Evolutionary conservation across 2,329 filamentous ascomycete species (phyloP).

Genomic region (Penicillium palitans): DNA sequence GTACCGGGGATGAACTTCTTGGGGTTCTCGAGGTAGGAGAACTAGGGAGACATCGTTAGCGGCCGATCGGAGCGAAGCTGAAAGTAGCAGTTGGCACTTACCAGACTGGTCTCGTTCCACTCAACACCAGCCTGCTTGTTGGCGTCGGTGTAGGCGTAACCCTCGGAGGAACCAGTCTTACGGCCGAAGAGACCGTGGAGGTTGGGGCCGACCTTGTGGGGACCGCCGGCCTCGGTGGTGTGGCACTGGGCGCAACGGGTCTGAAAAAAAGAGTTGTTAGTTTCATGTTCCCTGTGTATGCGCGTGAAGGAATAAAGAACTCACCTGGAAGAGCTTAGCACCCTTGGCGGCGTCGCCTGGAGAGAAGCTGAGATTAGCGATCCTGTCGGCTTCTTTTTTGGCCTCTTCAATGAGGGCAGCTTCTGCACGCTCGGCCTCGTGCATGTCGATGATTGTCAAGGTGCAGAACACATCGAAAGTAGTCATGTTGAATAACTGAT

Average conservation of each 20-base stretch:
- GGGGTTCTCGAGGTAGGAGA: slow-evolving; percentile 99
- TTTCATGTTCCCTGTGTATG: background rate
- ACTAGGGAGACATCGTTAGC: slow-evolving; percentile 54
- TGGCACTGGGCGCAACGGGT: slow-evolving; percentile 98
- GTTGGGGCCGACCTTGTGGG: slow-evolving; percentile 97
- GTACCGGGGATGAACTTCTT: slow-evolving; percentile 99
- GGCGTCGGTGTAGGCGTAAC: slow-evolving; percentile 97
- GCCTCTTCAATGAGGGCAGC: background rate
- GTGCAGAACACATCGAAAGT: slow-evolving; percentile 29
- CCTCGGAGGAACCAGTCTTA: slow-evolving; percentile 85
- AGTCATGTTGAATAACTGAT: slow-evolving; percentile 22
- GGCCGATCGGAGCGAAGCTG: background rate
- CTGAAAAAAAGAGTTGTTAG: slow-evolving; percentile 36
- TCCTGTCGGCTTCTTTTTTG: background rate
- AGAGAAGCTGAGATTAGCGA: slow-evolving; percentile 30
- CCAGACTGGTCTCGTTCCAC: slow-evolving; percentile 84
- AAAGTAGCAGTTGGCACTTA: slow-evolving; percentile 48
- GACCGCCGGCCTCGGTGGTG: slow-evolving; percentile 83
- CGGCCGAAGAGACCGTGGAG: slow-evolving; percentile 97
- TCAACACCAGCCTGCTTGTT: slow-evolving; percentile 95
- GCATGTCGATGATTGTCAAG: slow-evolving; percentile 24
- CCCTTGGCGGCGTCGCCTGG: slow-evolving; percentile 92
- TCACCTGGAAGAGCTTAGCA: slow-evolving; percentile 93
- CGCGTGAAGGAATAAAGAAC: slow-evolving; percentile 3
- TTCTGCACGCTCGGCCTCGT: slow-evolving; percentile 26